Percentiles rank a stretch among this genome's conserved stretches.
Conservation (phyloP, 352 stramenopile species). For the Phytopythium montanum region DNA sequence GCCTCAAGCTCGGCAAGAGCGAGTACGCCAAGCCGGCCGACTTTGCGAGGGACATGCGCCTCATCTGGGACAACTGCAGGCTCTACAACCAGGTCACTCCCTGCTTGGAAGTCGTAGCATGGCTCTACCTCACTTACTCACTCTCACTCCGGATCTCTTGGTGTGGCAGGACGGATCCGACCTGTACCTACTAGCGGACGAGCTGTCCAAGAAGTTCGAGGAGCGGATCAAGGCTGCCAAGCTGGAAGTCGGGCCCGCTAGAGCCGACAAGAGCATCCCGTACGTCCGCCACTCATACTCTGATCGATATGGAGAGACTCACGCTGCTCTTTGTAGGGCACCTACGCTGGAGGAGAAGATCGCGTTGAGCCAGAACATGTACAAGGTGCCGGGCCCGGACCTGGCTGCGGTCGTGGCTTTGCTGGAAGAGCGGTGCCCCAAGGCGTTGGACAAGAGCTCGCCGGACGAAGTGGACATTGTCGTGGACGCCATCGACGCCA, state of each 20-base stretch:
- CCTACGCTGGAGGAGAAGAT: slow-evolving; percentile 82
- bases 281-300: slow-evolving; percentile 18
- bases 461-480: slow-evolving; percentile 88
- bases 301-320: too few relatives aligned
- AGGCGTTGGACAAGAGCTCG: slow-evolving; percentile 83
- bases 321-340: slow-evolving; percentile 32
- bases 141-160: neutral
- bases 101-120: neutral
- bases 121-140: too few relatives aligned
- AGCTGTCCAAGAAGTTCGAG: slow-evolving; percentile 87
- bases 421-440: slow-evolving; percentile 82
- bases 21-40: slow-evolving; percentile 85
- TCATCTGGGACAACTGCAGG: slow-evolving; percentile 87
- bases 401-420: slow-evolving; percentile 73
- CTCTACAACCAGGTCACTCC: slow-evolving; percentile 68
- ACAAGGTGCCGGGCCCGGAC: slow-evolving; percentile 78
- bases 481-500: slow-evolving; percentile 84
- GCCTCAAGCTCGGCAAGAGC: slow-evolving; percentile 66
- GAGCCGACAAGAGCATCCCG: slow-evolving; percentile 65
- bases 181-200: slow-evolving; percentile 78
- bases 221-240: slow-evolving; percentile 83
- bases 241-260: slow-evolving; percentile 65
- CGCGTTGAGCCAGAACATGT: slow-evolving; percentile 87
- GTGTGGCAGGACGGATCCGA: slow-evolving; percentile 73
- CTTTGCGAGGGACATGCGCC: slow-evolving; percentile 80